Conservation (phyloP, 371 early-diverging fungal species). For the Paraphysoderma sedebokerense region DNA sequence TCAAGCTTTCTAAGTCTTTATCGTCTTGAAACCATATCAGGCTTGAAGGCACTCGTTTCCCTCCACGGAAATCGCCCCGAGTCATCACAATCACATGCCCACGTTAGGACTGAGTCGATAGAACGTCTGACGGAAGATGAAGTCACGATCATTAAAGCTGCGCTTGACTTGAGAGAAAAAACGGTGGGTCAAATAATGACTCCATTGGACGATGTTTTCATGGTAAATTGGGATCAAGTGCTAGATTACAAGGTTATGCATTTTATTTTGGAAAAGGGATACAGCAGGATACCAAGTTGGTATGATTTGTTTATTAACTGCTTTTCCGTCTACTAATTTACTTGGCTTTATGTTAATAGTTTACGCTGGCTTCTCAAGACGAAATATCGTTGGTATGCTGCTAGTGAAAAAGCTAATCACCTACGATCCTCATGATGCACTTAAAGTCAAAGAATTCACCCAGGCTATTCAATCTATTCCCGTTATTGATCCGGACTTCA, state of each 20-base stretch:
- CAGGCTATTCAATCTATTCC: slow-evolving; percentile 19
- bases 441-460: background rate
- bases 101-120: too few species aligned
- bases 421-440: slow-evolving; percentile 61
- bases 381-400: slow-evolving; percentile 69
- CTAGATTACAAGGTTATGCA: slow-evolving; percentile 46
- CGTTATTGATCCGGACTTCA: slow-evolving; percentile 44
- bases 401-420: slow-evolving; percentile 71
- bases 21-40: slow-evolving; percentile 28
- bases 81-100: slow-evolving; percentile 23
- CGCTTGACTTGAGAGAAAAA: slow-evolving; percentile 74
- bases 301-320: slow-evolving; percentile 1
- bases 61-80: slow-evolving; percentile 70
- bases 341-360: slow-evolving; percentile 19
- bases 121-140: slow-evolving; percentile 78
- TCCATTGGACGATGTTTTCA: slow-evolving; percentile 61
- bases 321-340: background rate
- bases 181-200: slow-evolving; percentile 74
- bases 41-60: slow-evolving; percentile 80
- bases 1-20: background rate
- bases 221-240: slow-evolving; percentile 45
- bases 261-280: slow-evolving; percentile 10
- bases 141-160: slow-evolving; percentile 79
- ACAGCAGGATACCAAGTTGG: too few species aligned
- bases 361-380: slow-evolving; percentile 29